Conservation (phyloP, 2,329 filamentous ascomycete genomes). For the Aspergillus novoparasiticus region DNA sequence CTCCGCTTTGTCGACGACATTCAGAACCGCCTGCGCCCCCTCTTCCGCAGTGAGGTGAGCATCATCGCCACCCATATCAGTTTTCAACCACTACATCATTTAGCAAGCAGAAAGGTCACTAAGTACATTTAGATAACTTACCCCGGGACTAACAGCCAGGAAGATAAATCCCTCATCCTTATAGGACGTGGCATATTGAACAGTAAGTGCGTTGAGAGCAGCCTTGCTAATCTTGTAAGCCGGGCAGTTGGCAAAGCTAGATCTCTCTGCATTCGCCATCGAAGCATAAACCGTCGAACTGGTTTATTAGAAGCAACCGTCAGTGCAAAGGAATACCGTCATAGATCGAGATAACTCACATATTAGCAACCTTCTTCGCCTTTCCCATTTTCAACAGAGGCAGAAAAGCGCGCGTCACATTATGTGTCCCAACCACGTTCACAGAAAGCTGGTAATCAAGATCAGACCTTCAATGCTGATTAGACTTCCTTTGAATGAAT, state of each 20-base stretch:
- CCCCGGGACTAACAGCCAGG: slow-evolving; percentile 48
- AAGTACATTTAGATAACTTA: slow-evolving; percentile 31
- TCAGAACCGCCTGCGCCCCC: slow-evolving; percentile 6
- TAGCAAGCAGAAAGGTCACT: not conserved
- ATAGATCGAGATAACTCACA: not conserved
- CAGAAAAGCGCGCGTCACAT: slow-evolving; percentile 6
- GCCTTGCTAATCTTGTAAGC: slow-evolving; percentile 54
- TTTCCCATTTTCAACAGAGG: slow-evolving; percentile 6
- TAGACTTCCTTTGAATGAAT: not conserved
- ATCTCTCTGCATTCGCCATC: not conserved
- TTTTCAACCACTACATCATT: slow-evolving; percentile 9
- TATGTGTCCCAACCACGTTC: slow-evolving; percentile 12
- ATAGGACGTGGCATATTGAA: slow-evolving; percentile 35
- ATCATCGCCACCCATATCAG: slow-evolving; percentile 13
- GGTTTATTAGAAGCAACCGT: too few relatives aligned
- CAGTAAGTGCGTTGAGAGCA: slow-evolving; percentile 52
- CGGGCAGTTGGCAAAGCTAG: slow-evolving; percentile 28
- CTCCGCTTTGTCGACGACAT: not conserved
- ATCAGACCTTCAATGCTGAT: slow-evolving; percentile 4
- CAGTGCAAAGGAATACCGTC: not conserved
- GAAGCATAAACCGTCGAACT: slow-evolving; percentile 13
- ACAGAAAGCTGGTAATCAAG: slow-evolving; percentile 10
- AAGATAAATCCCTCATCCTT: slow-evolving; percentile 47
- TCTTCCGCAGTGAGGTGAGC: slow-evolving; percentile 12
- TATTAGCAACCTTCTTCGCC: slow-evolving; percentile 11